Base-by-base conservation (phyloP, 441 rosid genomes). In the Syzygium syzygioides region DNA sequence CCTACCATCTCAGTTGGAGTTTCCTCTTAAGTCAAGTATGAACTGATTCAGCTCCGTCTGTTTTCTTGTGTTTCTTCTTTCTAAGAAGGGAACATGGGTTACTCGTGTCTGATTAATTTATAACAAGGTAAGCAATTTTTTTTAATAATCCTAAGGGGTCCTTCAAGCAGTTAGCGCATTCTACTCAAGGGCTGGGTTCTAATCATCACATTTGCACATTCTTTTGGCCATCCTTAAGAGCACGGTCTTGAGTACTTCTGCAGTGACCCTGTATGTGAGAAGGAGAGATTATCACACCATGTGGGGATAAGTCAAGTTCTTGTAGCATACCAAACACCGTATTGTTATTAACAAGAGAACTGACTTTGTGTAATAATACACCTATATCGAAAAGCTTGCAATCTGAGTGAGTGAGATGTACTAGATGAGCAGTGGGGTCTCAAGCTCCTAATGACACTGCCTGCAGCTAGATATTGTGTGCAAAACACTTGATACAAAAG, bases 1-100 rank as follows among this genome's bases (percentile, higher is more conserved):
- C 80, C 91, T 96, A 90, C 95, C 98, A 83, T 96, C 98, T 55
- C 97, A 98, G 92, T 92, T 92, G 86, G 94, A 94, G 87, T 91
- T 90, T 89, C 96, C 94, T 28, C 93, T 95, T 62, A 90, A 94
- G 87, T 92, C 94, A 86, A 89, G 99, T 85, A 85, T n/a, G 66
- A 20, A 56, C 30, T 4, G 28, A 4, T 34, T 30, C 50, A 37
- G 14, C 28, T 34, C 55, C 30, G 6, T 55, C 87, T 85, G 19
- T 85, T 85, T 59, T 56, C 50, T 56, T 23, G 64, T 32, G 13
- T 85, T 85, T 59, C 64, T 85, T 55, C 45, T 10, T 56, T 34
- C 37, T 37, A 23, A 50, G 30, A 85, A 30, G 34, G 25, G 56
- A n/a, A 48, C 12, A 54, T 14, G 28, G 45, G 30, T 56, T 25